A percentile compares a stretch with the other conserved stretches of the same genome.
phyloP scores from a whole-genome alignment of 2,329 filamentous ascomycete genomes.

The Didymella arachidicola region DNA sequence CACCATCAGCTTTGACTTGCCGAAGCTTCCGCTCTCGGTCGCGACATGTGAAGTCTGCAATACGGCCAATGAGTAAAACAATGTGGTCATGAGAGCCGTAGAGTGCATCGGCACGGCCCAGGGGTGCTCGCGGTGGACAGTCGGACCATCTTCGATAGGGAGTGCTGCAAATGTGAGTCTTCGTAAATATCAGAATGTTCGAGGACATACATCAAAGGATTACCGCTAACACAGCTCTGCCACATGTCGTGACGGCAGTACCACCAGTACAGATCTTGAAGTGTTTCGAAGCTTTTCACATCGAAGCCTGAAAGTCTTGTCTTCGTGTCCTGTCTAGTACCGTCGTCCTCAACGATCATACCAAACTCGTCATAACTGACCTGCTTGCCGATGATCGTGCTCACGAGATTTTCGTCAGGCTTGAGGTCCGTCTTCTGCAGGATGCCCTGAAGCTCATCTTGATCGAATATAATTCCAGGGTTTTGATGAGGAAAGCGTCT shows the following conservation, averaged over 20 bases:
- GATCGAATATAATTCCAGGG: conserved; percentile 43
- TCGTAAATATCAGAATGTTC: background rate
- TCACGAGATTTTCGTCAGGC: conserved; percentile 62
- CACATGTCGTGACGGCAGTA: conserved; percentile 94
- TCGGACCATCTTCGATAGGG: conserved; percentile 83
- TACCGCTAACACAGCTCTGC: conserved; percentile 87
- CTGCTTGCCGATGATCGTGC: conserved; percentile 64
- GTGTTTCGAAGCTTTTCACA: conserved; percentile 78
- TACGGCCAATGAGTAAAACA: conserved; percentile 78
- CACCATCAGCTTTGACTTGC: conserved; percentile 66
- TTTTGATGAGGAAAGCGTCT: conserved; percentile 43
- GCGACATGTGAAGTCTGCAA: conserved; percentile 78
- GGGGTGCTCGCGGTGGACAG: conserved; percentile 82
- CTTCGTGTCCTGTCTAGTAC: conserved; percentile 41
- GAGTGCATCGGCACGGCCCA: conserved; percentile 78
- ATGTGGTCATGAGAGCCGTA: conserved; percentile 92
- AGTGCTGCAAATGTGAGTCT: conserved; percentile 64
- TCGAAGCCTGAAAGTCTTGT: conserved; percentile 59
- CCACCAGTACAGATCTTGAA: conserved; percentile 94
- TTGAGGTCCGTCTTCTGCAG: conserved; percentile 57
- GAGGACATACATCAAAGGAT: conserved; percentile 77
- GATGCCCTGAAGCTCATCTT: conserved; percentile 36
- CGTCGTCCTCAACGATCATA: conserved; percentile 54
- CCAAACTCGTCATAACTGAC: conserved; percentile 67
- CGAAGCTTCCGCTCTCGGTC: conserved; percentile 82